These are phyloP conservation scores for Jaltomata sinuosa DNA, from an alignment of 257 asterid species.

Conservation along the genomic window DNA sequence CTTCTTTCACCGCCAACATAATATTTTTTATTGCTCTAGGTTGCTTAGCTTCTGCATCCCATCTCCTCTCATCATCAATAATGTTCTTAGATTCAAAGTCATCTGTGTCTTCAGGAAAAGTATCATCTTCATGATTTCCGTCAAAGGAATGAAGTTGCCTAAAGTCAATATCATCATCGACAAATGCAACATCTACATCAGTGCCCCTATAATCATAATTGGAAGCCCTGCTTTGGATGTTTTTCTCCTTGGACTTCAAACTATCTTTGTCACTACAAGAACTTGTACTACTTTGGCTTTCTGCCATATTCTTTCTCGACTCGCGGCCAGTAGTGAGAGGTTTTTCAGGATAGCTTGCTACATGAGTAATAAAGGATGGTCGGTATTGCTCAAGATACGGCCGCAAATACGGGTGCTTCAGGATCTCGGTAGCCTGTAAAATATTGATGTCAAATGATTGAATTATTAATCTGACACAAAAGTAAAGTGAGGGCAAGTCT, in stretches of 20 bases:
- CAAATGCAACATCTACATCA: constrained; percentile 33
- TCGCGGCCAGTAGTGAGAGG: constrained; percentile 27
- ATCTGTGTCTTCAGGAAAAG: constrained; percentile 14
- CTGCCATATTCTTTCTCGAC: constrained; percentile 57
- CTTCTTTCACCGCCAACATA: constrained; percentile 79
- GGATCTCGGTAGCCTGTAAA: constrained; percentile 81
- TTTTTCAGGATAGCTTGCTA: constrained; percentile 30
- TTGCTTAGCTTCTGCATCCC: constrained; percentile 39
- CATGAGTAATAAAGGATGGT: constrained; percentile 31
- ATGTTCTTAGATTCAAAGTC: constrained; percentile 30
- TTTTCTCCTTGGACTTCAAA: constrained; percentile 49
- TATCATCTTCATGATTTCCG: constrained; percentile 22
- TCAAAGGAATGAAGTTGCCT: constrained; percentile 11
- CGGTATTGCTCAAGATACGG: constrained; percentile 72
- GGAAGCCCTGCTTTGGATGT: constrained; percentile 9
- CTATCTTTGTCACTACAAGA: constrained; percentile 90
- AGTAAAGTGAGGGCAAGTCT: not conserved
- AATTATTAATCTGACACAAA: not conserved
- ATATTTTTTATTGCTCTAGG: constrained; percentile 60
- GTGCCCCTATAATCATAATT: constrained; percentile 29
- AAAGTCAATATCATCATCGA: constrained; percentile 28
- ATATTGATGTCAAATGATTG: constrained; percentile 4
- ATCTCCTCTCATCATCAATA: not conserved
- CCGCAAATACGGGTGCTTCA: constrained; percentile 81
- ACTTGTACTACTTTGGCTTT: constrained; percentile 89